Evolutionary conservation across 2,329 filamentous ascomycete genomes (phyloP), one percentile per base, ranked within the genome.

Genomic region (Byssothecium circinans): DNA sequence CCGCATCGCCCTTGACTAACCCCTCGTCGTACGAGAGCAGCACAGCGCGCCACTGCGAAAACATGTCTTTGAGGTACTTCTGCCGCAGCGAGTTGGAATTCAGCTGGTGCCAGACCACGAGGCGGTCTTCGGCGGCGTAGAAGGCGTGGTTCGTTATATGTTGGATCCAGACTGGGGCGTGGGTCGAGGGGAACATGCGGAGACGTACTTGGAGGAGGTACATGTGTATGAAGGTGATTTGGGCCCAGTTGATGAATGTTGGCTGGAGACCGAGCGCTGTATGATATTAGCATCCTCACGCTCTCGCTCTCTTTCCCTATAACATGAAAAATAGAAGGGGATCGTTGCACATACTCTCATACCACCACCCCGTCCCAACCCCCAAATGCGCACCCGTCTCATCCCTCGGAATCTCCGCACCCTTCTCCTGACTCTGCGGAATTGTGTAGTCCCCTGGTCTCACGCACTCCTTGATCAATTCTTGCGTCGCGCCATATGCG

Each of bases 131-230:
- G 62, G 88, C 88, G 62, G 88, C 86, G 76, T 89, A 89, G 78
- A 92, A 97, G 79, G 95, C 96, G 72, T 97, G 91, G 74, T 99
- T 91, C 38, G 94, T 83, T 54, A 99, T 80, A 74, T 96, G 89
- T 64, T 91, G 88, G 71, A 95, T 89, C 85, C 91, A 96, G 47
- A 83, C 81, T 51, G 83, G 80, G 58, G 88, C 85, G 57, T 82
- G 78, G 18, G 86, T 81, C 44, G 79, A 76, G 18, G 89, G 85
- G 60, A 96, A 83, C 70, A 85, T 86, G 56, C 94, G 88, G 60
- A 96, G 77, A 47, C 91, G 87, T 38, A 89, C 87, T 45, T 89
- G 88, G 50, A 97, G 74, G 49, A 96, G 81, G 78, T 96, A 97
- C 81, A 99, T 88, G 77, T 99, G 92, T 49, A 99, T 81, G 80